A percentile compares a stretch with the other conserved stretches of the same genome.
phyloP scores from a whole-genome alignment of 371 early-diverging fungal genomes.

The Circinella umbellata region DNA sequence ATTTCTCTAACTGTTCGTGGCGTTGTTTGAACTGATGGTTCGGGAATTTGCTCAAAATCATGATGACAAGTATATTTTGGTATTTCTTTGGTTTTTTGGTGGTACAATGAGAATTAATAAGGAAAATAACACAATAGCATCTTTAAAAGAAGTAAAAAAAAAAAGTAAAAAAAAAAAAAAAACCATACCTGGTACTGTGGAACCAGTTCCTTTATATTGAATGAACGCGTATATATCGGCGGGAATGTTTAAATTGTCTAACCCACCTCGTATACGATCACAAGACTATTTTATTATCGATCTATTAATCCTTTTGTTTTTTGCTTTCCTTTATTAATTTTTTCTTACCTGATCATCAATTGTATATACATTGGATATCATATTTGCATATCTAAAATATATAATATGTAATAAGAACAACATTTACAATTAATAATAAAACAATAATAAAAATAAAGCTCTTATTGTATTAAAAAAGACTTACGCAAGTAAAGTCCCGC shows the following conservation, averaged over 20 bases:
- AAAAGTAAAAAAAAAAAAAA: not conserved
- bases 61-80: slow-evolving; percentile 13
- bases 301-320: too few species aligned
- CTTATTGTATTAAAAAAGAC: slow-evolving; percentile 2
- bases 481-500: slow-evolving; percentile 29
- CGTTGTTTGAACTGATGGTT: not conserved
- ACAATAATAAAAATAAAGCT: too few species aligned
- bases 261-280: slow-evolving; percentile 24
- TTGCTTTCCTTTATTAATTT: too few species aligned
- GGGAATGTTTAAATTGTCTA: slow-evolving; percentile 19
- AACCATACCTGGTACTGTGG: slow-evolving; percentile 22
- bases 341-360: slow-evolving; percentile 21
- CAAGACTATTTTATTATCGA: slow-evolving; percentile 14
- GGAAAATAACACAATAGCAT: not conserved
- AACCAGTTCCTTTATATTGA: slow-evolving; percentile 20
- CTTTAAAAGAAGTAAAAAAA: too few species aligned
- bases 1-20: slow-evolving; percentile 24
- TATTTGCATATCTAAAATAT: slow-evolving; percentile 27
- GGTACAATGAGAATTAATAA: not conserved
- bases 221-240: slow-evolving; percentile 25
- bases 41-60: not conserved
- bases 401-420: not conserved
- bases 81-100: not conserved
- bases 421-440: not conserved
- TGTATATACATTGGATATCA: slow-evolving; percentile 32